Evolutionary conservation across 2,329 filamentous ascomycete genomes (phyloP).

Genomic region (Colletotrichum gloeosporioides): DNA sequence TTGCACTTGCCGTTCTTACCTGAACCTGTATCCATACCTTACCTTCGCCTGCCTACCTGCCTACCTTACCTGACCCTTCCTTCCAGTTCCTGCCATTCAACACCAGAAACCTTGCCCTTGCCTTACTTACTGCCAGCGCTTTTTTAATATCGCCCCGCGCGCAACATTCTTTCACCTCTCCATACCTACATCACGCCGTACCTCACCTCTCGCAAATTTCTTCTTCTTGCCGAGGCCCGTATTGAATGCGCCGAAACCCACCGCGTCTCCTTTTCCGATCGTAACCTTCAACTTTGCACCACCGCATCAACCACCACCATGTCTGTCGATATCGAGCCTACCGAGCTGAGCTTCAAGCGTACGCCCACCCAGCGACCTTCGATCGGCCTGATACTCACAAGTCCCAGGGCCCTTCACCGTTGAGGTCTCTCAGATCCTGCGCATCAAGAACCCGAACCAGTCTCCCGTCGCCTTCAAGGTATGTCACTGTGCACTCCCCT

Average conservation of each 20-base stretch:
- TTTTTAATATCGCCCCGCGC: constrained; percentile 16
- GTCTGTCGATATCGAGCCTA: constrained; percentile 93
- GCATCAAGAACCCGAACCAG: constrained; percentile 68
- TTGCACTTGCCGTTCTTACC: constrained; percentile 4
- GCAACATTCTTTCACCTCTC: constrained; percentile 13
- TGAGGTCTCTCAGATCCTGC: constrained; percentile 69
- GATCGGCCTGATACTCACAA: constrained; percentile 8
- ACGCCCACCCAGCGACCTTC: constrained; percentile 43
- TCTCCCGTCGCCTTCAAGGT: constrained; percentile 75
- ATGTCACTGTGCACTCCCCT: constrained; percentile 28
- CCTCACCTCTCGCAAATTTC: constrained; percentile 4
- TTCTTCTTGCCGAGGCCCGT: neutral
- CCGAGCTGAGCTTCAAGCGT: constrained; percentile 95
- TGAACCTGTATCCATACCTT: neutral
- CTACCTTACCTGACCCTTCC: neutral
- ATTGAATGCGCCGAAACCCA: constrained; percentile 11
- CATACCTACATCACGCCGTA: neutral
- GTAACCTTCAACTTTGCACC: constrained; percentile 6
- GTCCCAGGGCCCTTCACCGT: constrained; percentile 67
- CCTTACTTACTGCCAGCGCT: constrained; percentile 13
- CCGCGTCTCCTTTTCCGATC: constrained; percentile 15
- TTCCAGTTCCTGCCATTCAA: neutral
- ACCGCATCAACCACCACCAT: constrained; percentile 57
- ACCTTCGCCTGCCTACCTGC: constrained; percentile 8
- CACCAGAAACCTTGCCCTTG: neutral